Evolutionary conservation across 371 early-diverging fungal genomes (phyloP), one percentile per base, ranked within the genome.

Genomic region (Mucor sp.): DNA sequence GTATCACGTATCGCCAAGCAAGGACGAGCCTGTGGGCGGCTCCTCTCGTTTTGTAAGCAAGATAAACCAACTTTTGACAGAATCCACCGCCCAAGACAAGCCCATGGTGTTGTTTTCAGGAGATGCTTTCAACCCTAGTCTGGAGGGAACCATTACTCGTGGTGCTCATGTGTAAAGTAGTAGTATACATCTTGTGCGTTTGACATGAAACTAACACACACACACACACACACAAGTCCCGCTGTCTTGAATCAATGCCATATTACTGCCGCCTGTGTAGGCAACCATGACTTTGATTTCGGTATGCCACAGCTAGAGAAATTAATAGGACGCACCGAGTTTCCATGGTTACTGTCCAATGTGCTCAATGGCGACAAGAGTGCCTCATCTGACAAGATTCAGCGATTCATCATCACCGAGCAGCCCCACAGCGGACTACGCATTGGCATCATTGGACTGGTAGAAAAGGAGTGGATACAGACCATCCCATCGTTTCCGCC

Each of bases 281-380:
- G 90, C 14, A 90, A 89, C 75, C 90, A 88, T 75, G 79, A 90
- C 73, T 89, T 90, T 76, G 90, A 90, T 72, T 89, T 87, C 62
- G 90, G 90, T 15, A 68, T 88, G 8, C 83, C 85, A 27, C 77
- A 71, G 7, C 67, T 89, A 37, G 79, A 79, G 58, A 63, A 65
- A 33, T 66, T 88, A 47, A 67, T 83, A 23, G 21, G 27, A 11
- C 59, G 66, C 21, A 82, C 81, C 60, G 86, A 83, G 47, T 90
- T 88, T 65, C 89, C 90, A 8, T 90, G 90, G 90, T 32, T 90
- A 12, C 62, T 88, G 12, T 85, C 88, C 23, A 90, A 90, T 60
- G 81, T 90, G 35, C 62, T 83, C 0, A 78, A 87, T 68, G 60
- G 63, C 4, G 63, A 64, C 33, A 74, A 77, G 0, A 77, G 76